Conservation (phyloP, 495 filamentous ascomycete species). For the Hyaloscypha finlandica region DNA sequence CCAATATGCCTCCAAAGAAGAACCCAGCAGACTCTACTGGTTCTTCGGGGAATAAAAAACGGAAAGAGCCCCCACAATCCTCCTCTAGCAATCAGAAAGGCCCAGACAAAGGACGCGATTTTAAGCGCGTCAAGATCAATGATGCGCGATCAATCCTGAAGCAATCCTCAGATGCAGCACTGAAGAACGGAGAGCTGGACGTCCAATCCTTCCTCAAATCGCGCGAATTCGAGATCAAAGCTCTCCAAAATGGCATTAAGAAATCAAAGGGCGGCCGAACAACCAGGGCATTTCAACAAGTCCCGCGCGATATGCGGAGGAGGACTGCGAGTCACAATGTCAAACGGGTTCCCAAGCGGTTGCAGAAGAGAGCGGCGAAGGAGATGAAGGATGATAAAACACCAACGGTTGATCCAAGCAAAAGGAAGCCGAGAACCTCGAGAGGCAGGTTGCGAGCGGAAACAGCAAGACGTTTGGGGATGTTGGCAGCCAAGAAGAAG, state of each 20-base stretch:
- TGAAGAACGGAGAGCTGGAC: slow-evolving; percentile 78
- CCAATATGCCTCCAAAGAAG: slow-evolving; percentile 27
- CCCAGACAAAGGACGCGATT: slow-evolving; percentile 36
- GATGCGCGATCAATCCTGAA: slow-evolving; percentile 73
- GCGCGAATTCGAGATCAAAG: slow-evolving; percentile 84
- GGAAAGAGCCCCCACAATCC: slow-evolving; percentile 25
- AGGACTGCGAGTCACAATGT: slow-evolving; percentile 94
- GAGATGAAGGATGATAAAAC: slow-evolving; percentile 96
- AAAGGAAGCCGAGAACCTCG: slow-evolving; percentile 68
- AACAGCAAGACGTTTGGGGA: slow-evolving; percentile 71
- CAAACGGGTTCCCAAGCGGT: slow-evolving; percentile 80
- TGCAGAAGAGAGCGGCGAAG: slow-evolving; percentile 67
- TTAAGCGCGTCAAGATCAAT: slow-evolving; percentile 64
- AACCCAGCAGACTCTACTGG: not conserved
- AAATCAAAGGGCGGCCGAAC: slow-evolving; percentile 66
- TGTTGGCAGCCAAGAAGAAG: slow-evolving; percentile 59
- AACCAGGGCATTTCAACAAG: slow-evolving; percentile 82
- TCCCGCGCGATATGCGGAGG: slow-evolving; percentile 80
- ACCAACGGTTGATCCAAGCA: slow-evolving; percentile 72
- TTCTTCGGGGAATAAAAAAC: slow-evolving; percentile 20
- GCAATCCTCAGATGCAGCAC: slow-evolving; percentile 68
- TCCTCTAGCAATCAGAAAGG: slow-evolving; percentile 20
- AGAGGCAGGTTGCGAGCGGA: slow-evolving; percentile 76
- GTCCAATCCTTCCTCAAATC: slow-evolving; percentile 78
- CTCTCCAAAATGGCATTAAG: slow-evolving; percentile 77